Percentiles rank a stretch among this genome's conserved stretches.
Evolutionary conservation across 257 asterid genomes (phyloP).

Genomic region (Marsdenia floribunda): DNA sequence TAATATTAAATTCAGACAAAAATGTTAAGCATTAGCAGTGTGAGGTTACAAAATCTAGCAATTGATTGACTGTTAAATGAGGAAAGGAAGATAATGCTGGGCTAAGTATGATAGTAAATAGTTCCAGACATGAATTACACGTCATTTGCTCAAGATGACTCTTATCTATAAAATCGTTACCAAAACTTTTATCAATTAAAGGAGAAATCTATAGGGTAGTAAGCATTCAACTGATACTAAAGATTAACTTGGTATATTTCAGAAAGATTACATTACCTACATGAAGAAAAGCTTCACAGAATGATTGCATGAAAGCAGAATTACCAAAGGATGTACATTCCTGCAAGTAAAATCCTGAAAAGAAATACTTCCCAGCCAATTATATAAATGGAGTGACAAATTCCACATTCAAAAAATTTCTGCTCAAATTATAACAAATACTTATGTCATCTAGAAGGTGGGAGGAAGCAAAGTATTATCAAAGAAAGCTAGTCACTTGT

Average conservation of each 20-base stretch:
- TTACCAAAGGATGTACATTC: not conserved
- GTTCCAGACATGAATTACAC: not conserved
- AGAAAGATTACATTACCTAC: not conserved
- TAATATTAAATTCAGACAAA: no score
- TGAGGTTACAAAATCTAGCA: not conserved
- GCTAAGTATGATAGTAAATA: not conserved
- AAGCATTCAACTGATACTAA: not conserved
- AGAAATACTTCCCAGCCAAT: not conserved
- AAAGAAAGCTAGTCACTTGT: not conserved
- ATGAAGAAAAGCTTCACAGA: not conserved
- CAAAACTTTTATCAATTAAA: no score
- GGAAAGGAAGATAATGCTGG: not conserved
- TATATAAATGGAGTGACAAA: not conserved
- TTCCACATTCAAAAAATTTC: not conserved
- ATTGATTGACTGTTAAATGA: not conserved
- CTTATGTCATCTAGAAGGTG: not conserved
- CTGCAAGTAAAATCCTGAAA: constrained; percentile 3
- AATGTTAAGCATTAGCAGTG: not conserved
- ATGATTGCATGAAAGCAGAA: not conserved
- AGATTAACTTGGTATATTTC: not conserved
- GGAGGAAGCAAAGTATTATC: not conserved
- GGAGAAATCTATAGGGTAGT: not conserved
- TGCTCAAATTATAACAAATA: not conserved
- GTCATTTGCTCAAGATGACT: not conserved
- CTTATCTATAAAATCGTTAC: not conserved